phyloP scores from a whole-genome alignment of 2,329 filamentous ascomycete species.

The Incumbomyces delicatus region DNA sequence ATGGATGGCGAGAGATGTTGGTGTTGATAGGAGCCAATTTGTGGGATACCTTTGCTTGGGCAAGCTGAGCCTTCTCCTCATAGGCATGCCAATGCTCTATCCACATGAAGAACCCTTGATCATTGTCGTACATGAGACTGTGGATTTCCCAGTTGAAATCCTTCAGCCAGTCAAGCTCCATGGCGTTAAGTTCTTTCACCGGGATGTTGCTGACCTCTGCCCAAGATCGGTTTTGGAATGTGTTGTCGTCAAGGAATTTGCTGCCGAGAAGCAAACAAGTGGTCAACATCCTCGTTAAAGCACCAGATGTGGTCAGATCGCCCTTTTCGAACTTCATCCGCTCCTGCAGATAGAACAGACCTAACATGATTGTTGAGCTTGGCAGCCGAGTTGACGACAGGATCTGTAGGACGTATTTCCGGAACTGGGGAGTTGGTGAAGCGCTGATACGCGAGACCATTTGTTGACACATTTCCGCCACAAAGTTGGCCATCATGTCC shows the following conservation, averaged over 20 bases:
- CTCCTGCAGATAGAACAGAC: slow-evolving; percentile 79
- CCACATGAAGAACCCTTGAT: slow-evolving; percentile 58
- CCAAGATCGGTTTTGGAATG: slow-evolving; percentile 95
- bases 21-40: slow-evolving; percentile 57
- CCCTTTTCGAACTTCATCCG: slow-evolving; percentile 63
- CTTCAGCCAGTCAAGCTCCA: slow-evolving; percentile 81
- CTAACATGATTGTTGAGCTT: slow-evolving; percentile 81
- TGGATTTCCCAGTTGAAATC: slow-evolving; percentile 78
- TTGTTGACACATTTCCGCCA: slow-evolving; percentile 75
- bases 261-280: slow-evolving; percentile 76
- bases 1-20: slow-evolving; percentile 45
- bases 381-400: slow-evolving; percentile 82
- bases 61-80: slow-evolving; percentile 41
- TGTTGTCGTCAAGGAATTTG: slow-evolving; percentile 96
- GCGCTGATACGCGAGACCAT: slow-evolving; percentile 54
- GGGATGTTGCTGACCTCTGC: slow-evolving; percentile 87
- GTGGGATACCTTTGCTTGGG: slow-evolving; percentile 34
- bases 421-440: slow-evolving; percentile 61
- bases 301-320: slow-evolving; percentile 51
- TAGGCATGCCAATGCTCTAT: slow-evolving; percentile 57
- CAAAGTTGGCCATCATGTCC: slow-evolving; percentile 91
- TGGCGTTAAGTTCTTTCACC: slow-evolving; percentile 69
- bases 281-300: slow-evolving; percentile 80
- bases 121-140: slow-evolving; percentile 67
- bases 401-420: slow-evolving; percentile 86